phyloP scores from a whole-genome alignment of 345 rosid species.

The Passiflora organensis region DNA sequence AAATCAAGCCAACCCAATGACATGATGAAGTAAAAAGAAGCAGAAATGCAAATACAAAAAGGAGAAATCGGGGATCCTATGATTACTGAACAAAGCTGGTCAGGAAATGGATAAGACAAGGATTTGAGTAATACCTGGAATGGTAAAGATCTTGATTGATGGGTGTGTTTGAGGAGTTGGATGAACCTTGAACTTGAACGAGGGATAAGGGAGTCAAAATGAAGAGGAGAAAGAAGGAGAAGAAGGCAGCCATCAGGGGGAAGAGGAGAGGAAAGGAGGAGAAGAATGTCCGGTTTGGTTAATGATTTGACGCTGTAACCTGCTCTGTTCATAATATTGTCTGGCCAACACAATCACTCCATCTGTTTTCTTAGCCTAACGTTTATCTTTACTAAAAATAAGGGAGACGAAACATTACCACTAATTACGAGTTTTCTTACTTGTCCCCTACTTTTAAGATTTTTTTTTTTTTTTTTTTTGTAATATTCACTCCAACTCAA shows the following conservation, averaged over 20 bases:
- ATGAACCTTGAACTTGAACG: slow-evolving; percentile 18
- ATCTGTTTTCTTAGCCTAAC: too few species aligned
- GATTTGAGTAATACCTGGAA: slow-evolving; percentile 42
- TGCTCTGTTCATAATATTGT: background rate
- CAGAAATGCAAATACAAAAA: background rate
- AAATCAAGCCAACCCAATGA: background rate
- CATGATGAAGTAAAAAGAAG: background rate
- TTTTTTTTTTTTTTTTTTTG: too few species aligned
- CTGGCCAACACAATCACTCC: too few species aligned
- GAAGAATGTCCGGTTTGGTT: background rate
- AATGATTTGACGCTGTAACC: background rate
- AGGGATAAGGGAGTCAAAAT: slow-evolving; percentile 12
- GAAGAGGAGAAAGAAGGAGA: slow-evolving; percentile 15
- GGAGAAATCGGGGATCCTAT: too few species aligned
- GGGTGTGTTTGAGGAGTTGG: slow-evolving; percentile 41
- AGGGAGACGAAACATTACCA: too few species aligned
- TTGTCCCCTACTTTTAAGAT: too few species aligned
- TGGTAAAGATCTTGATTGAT: slow-evolving; percentile 81
- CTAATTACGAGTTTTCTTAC: too few species aligned
- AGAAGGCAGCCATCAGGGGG: background rate
- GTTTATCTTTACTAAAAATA: too few species aligned
- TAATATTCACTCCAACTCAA: too few species aligned
- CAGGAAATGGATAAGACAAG: background rate
- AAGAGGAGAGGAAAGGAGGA: slow-evolving; percentile 5
- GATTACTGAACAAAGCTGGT: background rate